Conservation (phyloP, 1,139 yeast genomes). For the Lodderomyces metapsilosis region DNA sequence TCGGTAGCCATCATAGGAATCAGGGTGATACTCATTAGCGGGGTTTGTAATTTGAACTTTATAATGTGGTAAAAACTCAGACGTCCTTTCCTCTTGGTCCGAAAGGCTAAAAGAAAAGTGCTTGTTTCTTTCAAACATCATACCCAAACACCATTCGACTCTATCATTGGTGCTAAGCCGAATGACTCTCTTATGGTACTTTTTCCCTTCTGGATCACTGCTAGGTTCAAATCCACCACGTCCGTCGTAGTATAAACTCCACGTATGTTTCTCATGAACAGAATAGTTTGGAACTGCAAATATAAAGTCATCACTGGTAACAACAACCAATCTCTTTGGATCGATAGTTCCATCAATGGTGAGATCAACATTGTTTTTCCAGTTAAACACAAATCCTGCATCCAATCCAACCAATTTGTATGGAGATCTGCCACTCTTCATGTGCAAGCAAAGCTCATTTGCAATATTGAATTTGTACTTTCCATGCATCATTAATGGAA, state of each 20-base stretch:
- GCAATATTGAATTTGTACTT: constrained; percentile 55
- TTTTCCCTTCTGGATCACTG: constrained; percentile 28
- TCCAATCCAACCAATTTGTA: constrained; percentile 65
- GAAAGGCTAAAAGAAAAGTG: constrained; percentile 19
- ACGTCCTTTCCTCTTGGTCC: constrained; percentile 33
- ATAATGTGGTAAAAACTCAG: constrained; percentile 41
- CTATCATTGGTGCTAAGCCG: constrained; percentile 38
- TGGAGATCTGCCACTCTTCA: constrained; percentile 73
- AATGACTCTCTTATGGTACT: constrained; percentile 39
- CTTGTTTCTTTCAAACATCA: constrained; percentile 40
- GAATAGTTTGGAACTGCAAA: constrained; percentile 65
- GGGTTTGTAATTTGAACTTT: constrained; percentile 45
- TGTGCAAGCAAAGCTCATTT: constrained; percentile 51
- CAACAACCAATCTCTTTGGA: constrained; percentile 60
- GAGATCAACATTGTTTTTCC: constrained; percentile 66
- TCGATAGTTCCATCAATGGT: constrained; percentile 61
- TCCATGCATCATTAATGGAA: constrained; percentile 40
- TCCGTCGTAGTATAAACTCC: constrained; percentile 37
- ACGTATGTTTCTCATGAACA: constrained; percentile 27
- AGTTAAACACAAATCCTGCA: constrained; percentile 79
- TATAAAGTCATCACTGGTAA: constrained; percentile 64
- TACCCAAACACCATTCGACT: constrained; percentile 44
- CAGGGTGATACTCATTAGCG: constrained; percentile 46
- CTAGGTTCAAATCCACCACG: constrained; percentile 19
- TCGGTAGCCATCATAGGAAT: constrained; percentile 78